Conservation (phyloP, 2,329 filamentous ascomycete species). For the Ophiostoma quercus region DNA sequence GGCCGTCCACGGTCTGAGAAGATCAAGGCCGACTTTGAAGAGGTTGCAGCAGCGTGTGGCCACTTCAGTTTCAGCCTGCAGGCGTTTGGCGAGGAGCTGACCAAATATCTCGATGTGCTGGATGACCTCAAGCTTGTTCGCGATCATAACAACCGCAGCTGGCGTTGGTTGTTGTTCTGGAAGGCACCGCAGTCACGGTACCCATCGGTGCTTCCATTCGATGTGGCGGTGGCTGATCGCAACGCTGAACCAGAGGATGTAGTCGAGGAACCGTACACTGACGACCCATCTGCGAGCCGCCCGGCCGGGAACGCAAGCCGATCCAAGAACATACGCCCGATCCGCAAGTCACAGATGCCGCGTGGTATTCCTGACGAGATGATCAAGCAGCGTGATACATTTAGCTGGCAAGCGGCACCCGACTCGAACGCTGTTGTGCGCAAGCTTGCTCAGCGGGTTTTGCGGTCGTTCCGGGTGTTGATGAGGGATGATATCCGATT, state of each 20-base stretch:
- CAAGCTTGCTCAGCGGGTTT: conserved; percentile 42
- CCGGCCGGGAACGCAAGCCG: not conserved
- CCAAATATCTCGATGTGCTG: conserved; percentile 73
- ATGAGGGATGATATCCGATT: conserved; percentile 61
- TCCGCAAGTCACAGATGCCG: conserved; percentile 51
- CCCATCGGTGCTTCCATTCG: conserved; percentile 32
- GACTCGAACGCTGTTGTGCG: conserved; percentile 43
- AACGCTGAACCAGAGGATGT: conserved; percentile 3
- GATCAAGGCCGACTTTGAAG: conserved; percentile 88
- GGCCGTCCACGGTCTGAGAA: conserved; percentile 63
- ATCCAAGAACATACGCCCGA: conserved; percentile 38
- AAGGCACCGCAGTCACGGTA: conserved; percentile 25
- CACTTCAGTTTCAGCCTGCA: conserved; percentile 92
- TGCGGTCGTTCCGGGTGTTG: conserved; percentile 45
- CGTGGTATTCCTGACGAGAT: conserved; percentile 53
- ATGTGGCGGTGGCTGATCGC: conserved; percentile 28
- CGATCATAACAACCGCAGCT: conserved; percentile 58
- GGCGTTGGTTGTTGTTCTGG: conserved; percentile 89
- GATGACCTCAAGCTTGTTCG: conserved; percentile 75
- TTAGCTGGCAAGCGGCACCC: conserved; percentile 52
- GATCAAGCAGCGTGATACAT: conserved; percentile 48
- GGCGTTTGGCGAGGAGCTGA: conserved; percentile 85
- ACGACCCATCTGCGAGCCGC: not conserved
- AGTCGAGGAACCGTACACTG: not conserved
- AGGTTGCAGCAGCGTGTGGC: conserved; percentile 94